Evolutionary conservation across 805 yeast genomes (phyloP).

Genomic region (Ogataea philodendri): DNA sequence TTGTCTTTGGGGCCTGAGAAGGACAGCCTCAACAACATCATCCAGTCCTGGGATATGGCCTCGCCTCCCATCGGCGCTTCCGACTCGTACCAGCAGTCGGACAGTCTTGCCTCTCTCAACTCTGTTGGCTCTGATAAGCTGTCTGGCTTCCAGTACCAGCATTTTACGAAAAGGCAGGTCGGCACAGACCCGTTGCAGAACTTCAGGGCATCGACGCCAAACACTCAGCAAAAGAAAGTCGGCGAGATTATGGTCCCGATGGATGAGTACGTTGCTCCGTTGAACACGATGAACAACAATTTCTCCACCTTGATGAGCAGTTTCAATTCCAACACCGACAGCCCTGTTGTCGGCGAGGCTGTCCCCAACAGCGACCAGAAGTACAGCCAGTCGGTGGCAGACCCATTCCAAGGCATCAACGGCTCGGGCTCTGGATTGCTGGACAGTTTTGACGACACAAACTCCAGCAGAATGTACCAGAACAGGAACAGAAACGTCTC

Average conservation of each 20-base stretch:
- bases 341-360: not conserved
- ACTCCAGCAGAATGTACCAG: constrained; percentile 8
- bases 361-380: not conserved
- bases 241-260: constrained; percentile 36
- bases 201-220: constrained; percentile 24
- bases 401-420: constrained; percentile 20
- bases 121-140: constrained; percentile 18
- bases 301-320: constrained; percentile 29
- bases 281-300: constrained; percentile 36
- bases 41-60: constrained; percentile 33
- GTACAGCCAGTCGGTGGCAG: constrained; percentile 5
- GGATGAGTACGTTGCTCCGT: constrained; percentile 37
- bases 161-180: constrained; percentile 27
- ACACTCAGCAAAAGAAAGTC: constrained; percentile 20
- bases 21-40: constrained; percentile 15
- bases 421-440: constrained; percentile 33
- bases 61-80: constrained; percentile 23
- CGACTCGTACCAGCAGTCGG: constrained; percentile 19
- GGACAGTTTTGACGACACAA: constrained; percentile 29
- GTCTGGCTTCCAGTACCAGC: constrained; percentile 16
- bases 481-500: constrained; percentile 17
- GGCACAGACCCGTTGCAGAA: constrained; percentile 34
- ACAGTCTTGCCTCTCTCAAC: constrained; percentile 25
- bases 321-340: constrained; percentile 11
- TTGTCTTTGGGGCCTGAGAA: constrained; percentile 11